Base-by-base conservation (phyloP, 2,329 filamentous ascomycete genomes). In the Passalora sequoiae region DNA sequence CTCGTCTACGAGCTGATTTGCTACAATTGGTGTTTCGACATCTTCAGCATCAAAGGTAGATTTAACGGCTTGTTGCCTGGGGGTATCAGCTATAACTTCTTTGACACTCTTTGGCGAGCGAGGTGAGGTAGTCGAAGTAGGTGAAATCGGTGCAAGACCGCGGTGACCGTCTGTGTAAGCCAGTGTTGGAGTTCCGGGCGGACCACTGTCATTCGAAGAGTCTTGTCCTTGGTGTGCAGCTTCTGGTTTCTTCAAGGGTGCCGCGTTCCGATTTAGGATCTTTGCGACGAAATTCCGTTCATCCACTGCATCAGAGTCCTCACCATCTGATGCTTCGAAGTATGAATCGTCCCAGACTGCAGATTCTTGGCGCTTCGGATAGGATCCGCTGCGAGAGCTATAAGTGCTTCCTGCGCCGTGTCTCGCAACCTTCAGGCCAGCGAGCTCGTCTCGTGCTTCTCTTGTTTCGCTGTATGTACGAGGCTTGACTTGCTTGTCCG, bases 261-360 rank as follows among this genome's bases (percentile, higher is more conserved):
- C 40, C 15, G 25, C 38, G 15, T 57, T 58, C 10, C 59, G 57
- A 25, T 60, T 61, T 28, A 63, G 41, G 17, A 62, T 43, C 24
- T 51, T 46, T 17, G 54, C 49, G 9, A 61, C 55, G 13, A 60
- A 37, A 15, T 56, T 58, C 13, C 59, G 51, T 41, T 63, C 61
- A 22, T 63, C 57, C 4, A 60, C 69, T 8, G 50, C 45, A 27
- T 74, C 71, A 4, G 68, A 67, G 25, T 70, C 67, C 36, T 72
- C 69, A 7, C 64, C 69, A n/a, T 68, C 69, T 1, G 52, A 60
- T 13, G 63, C 67, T 28, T 73, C 71, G 40, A 74, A 72, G 42
- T 71, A 70, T 2, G 65, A 57, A 29, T 73, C 71, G 40, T 74
- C 71, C 73, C 72, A 75, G 3, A 65, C 57, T 2, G 59, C 63